Base-by-base conservation (phyloP, 805 yeast genomes). In the Grigorovia jiainica region DNA sequence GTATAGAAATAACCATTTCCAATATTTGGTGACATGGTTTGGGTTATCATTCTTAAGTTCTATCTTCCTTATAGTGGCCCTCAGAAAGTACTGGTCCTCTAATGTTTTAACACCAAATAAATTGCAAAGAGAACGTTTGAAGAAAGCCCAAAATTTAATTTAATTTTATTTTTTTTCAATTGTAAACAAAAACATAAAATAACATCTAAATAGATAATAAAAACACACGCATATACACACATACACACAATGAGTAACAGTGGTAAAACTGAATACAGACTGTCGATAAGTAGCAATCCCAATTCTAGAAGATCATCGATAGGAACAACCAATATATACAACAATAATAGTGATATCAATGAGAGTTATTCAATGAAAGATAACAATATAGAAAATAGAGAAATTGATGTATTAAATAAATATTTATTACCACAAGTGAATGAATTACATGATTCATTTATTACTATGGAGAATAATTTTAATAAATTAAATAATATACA, bases 1-100 rank as follows among this genome's bases (percentile, higher is more conserved):
- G 50, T 73, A 86, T 57, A 78, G 82, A 46, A 92, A 92, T 60
- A 87, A 87, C 57, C 98, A 92, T 58, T 64, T 89, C 60, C 95
- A 90, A 60, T 92, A 92, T 60, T 66, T 92, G 55, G 77, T 87
- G 17, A 92, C 98, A 0, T 92, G 98, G 98, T 90, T 85, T 60
- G 95, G 96, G 0, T 72, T 90, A 34, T 78, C 87, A 2, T 53
- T 83, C 33, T 74, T 85, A 31, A 82, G 95, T 30, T 53, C 87
- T 0, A 75, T 82, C 27, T 73, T 87, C 63, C 70, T 92, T 27
- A 50, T 71, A 21, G 56, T 73, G 24, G 73, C 79, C 16, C 50
- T 79, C 43, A 68, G 63, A 47, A 76, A 74, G 54, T 47, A 45
- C 34, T 42, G 43, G 36, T 53, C 50, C 43, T 61, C 61, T 16